These are phyloP conservation scores for Omphalotus guepiniiformis DNA, from an alignment of 768 basidiomycete genomes.

Conservation along the genomic window DNA sequence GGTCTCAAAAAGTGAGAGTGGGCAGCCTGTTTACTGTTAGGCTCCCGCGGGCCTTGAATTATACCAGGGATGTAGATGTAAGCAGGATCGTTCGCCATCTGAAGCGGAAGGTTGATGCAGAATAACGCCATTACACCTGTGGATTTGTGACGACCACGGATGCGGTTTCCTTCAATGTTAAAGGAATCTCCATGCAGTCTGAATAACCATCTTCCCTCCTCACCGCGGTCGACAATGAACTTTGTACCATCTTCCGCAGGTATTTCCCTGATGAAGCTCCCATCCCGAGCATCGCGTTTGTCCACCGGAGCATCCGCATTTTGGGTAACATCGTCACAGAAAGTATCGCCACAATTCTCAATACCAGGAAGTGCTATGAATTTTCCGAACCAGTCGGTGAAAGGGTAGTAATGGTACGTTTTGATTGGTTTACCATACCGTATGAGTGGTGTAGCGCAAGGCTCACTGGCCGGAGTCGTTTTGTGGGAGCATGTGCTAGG, in stretches of 20 bases:
- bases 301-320: neutral
- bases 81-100: conserved; percentile 4
- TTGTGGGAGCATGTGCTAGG: neutral
- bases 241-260: neutral
- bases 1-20: conserved; percentile 8
- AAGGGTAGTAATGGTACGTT: conserved; percentile 5
- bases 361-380: conserved; percentile 5
- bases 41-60: conserved; percentile 8
- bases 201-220: conserved; percentile 8
- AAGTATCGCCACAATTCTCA: conserved; percentile 1
- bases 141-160: conserved; percentile 1
- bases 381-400: conserved; percentile 7
- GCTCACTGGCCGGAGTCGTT: neutral
- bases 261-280: neutral
- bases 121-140: conserved; percentile 6
- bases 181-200: conserved; percentile 3
- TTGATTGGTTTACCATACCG: conserved; percentile 1
- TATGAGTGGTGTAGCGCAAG: neutral
- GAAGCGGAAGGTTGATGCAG: conserved; percentile 6
- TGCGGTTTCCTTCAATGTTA: conserved; percentile 2
- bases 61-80: conserved; percentile 8
- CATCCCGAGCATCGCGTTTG: neutral
- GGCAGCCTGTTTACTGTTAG: neutral
- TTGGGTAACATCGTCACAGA: neutral
- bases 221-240: conserved; percentile 1